Conservation (phyloP, 1,139 yeast species). For the Saccharomyces hybrid region DNA sequence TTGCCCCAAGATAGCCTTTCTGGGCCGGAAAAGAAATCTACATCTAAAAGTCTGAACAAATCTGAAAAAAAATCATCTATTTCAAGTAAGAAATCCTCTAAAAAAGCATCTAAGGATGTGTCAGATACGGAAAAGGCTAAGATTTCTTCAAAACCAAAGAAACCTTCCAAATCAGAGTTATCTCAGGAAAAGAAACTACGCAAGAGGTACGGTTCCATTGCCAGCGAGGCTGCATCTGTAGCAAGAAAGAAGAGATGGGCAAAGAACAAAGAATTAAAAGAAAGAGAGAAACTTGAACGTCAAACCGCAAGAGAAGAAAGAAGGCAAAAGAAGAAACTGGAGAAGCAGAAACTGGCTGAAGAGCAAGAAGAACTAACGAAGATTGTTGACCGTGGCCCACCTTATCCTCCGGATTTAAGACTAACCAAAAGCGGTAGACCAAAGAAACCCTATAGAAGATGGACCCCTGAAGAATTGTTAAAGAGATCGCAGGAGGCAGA, state of each 20-base stretch:
- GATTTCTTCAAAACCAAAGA: slow-evolving; percentile 7
- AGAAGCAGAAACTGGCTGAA: slow-evolving; percentile 14
- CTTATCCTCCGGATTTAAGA: slow-evolving; percentile 30
- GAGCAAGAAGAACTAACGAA: slow-evolving; percentile 27
- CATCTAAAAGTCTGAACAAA: slow-evolving; percentile 21
- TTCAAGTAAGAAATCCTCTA: slow-evolving; percentile 1
- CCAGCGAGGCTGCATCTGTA: slow-evolving; percentile 22
- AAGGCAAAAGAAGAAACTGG: slow-evolving; percentile 16
- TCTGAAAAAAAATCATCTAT: slow-evolving; percentile 22
- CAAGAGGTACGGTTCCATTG: slow-evolving; percentile 20
- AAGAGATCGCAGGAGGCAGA: slow-evolving; percentile 12
- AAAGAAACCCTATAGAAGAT: slow-evolving; percentile 30
- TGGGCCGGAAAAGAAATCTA: slow-evolving; percentile 16
- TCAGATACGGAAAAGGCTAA: background rate
- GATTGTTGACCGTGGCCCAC: slow-evolving; percentile 31
- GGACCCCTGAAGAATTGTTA: slow-evolving; percentile 28
- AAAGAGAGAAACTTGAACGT: slow-evolving; percentile 8
- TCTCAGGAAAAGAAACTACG: slow-evolving; percentile 16
- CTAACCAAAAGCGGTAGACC: slow-evolving; percentile 31
- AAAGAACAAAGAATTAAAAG: slow-evolving; percentile 13
- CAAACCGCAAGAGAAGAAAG: slow-evolving; percentile 16
- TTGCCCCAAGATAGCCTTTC: slow-evolving; percentile 19
- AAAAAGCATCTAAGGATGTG: background rate
- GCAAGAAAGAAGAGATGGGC: slow-evolving; percentile 22
- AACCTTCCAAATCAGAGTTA: slow-evolving; percentile 10